Conservation (phyloP, 1,139 yeast genomes). For the Saccharomycopsis hybrid region DNA sequence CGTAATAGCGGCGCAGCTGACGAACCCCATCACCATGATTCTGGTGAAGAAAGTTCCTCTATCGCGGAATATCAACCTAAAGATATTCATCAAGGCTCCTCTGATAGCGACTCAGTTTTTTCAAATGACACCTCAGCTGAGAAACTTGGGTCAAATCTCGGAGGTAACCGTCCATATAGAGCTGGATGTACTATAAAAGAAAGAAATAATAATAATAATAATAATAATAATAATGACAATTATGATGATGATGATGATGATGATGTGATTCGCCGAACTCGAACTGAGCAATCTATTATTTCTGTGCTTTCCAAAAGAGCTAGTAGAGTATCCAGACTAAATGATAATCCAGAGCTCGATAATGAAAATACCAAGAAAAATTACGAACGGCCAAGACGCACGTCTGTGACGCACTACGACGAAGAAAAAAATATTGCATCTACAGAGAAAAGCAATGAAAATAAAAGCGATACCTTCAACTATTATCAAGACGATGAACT, state of each 20-base stretch:
- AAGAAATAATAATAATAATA: too few relatives aligned
- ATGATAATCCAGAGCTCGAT: background rate
- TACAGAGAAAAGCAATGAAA: background rate
- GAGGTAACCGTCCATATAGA: too few relatives aligned
- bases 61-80: background rate
- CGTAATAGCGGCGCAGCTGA: too few relatives aligned
- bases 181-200: too few relatives aligned
- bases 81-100: background rate
- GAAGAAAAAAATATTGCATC: background rate
- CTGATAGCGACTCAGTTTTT: too few relatives aligned
- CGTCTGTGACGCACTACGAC: background rate
- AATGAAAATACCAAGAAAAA: background rate
- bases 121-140: too few relatives aligned
- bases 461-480: too few relatives aligned
- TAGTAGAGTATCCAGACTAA: background rate
- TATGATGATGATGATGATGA: background rate
- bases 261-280: background rate
- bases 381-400: background rate
- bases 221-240: background rate
- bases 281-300: constrained; percentile 16
- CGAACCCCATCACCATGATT: too few relatives aligned
- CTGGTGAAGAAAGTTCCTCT: too few relatives aligned
- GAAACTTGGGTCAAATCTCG: too few relatives aligned
- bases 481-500: background rate
- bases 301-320: constrained; percentile 14